Evolutionary conservation across 768 basidiomycete genomes (phyloP).

Genomic region (Leccinellum luteum): DNA sequence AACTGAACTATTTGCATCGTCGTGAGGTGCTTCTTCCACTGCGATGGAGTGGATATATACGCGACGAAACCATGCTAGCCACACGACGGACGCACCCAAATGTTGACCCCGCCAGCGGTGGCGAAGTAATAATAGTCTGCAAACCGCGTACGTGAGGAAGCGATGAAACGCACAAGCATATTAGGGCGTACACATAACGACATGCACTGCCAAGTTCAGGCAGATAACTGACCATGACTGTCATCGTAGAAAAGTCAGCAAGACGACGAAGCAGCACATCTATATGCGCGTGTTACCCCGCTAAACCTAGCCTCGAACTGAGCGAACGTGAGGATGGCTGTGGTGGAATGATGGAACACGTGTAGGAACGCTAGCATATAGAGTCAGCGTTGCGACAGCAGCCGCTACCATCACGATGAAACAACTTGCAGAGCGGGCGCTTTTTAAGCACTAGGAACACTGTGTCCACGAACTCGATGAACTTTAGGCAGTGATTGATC

Average conservation of each 20-base stretch:
- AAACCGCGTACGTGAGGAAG: background rate
- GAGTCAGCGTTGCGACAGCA: background rate
- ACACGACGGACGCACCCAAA: conserved; percentile 18
- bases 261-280: background rate
- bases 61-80: background rate
- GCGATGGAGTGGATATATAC: background rate
- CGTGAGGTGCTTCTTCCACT: conserved; percentile 30
- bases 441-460: conserved; percentile 96
- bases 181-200: conserved; percentile 82
- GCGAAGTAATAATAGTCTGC: conserved; percentile 97
- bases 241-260: conserved; percentile 2
- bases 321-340: conserved; percentile 87
- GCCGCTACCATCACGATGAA: background rate
- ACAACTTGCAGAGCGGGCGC: conserved; percentile 80
- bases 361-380: conserved; percentile 78
- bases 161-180: background rate
- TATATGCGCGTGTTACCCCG: conserved; percentile 48
- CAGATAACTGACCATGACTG: conserved; percentile 90
- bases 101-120: conserved; percentile 62
- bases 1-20: conserved; percentile 28
- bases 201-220: conserved; percentile 88
- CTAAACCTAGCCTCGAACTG: conserved; percentile 88
- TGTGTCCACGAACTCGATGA: conserved; percentile 91
- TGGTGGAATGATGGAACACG: conserved; percentile 97
- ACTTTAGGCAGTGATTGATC: conserved; percentile 97